These are phyloP conservation scores for Penicillium simplicissimum DNA, from an alignment of 495 filamentous ascomycete species.

Conservation along the genomic window DNA sequence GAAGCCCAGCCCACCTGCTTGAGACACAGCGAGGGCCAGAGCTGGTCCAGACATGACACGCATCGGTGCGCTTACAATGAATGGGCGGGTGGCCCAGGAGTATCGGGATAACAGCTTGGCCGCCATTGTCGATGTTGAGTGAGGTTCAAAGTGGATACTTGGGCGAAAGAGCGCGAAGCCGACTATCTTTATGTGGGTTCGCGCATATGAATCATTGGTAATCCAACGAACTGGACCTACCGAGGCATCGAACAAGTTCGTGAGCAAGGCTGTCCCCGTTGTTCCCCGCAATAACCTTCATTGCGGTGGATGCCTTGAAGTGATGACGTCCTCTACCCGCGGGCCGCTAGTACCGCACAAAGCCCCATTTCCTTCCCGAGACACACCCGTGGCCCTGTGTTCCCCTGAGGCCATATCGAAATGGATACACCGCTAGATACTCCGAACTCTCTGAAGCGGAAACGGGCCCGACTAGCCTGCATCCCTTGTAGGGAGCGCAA, in stretches of 20 bases:
- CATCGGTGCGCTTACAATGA: constrained; percentile 74
- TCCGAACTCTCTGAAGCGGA: constrained; percentile 31
- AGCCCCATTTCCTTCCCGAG: constrained; percentile 5
- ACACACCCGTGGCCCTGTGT: not conserved
- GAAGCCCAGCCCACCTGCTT: constrained; percentile 66
- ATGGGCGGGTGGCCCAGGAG: constrained; percentile 62
- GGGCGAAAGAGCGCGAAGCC: not conserved
- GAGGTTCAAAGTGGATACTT: not conserved
- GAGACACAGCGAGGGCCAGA: constrained; percentile 59
- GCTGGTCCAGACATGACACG: constrained; percentile 62
- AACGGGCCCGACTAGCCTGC: constrained; percentile 44
- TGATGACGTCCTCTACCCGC: constrained; percentile 4
- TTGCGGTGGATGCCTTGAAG: not conserved
- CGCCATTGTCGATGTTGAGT: constrained; percentile 13
- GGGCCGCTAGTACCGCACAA: constrained; percentile 5
- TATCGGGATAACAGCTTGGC: constrained; percentile 43
- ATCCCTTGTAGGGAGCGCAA: constrained; percentile 51
- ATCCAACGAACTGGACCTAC: not conserved
- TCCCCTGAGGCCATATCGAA: not conserved
- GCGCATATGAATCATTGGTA: not conserved
- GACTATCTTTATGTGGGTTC: not conserved
- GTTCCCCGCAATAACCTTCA: not conserved
- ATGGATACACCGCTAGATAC: not conserved
- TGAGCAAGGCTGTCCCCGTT: not conserved
- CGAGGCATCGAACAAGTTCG: not conserved